Percentiles rank a stretch among this genome's conserved stretches.
Conservation (phyloP, 2,329 filamentous ascomycete species). For the Trichophyton schoenleinii region DNA sequence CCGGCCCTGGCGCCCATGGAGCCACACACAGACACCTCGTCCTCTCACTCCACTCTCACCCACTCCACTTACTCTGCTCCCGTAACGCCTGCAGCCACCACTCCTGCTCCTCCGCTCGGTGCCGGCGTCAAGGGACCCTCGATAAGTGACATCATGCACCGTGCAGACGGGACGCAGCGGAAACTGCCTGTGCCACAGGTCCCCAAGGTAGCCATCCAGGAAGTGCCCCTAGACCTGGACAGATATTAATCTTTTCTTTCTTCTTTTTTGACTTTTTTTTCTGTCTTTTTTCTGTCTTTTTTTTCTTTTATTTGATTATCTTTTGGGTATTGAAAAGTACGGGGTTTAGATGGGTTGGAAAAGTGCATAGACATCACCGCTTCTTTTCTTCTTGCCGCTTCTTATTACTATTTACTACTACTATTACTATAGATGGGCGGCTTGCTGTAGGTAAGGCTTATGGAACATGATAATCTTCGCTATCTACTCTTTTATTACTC, state of each 20-base stretch:
- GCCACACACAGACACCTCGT: conserved; percentile 44
- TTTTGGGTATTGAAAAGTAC: not conserved
- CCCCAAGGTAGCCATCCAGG: conserved; percentile 76
- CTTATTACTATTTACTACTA: not conserved
- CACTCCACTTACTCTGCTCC: conserved; percentile 24
- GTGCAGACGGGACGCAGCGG: conserved; percentile 71
- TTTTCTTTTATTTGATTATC: not conserved
- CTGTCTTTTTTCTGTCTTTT: not conserved
- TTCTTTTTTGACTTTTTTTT: not conserved
- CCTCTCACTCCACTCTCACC: conserved; percentile 36
- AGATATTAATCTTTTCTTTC: conserved; percentile 9
- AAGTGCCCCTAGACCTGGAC: conserved; percentile 38
- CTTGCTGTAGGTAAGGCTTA: not conserved
- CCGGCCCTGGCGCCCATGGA: conserved; percentile 62
- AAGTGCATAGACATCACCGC: not conserved
- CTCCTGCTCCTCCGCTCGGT: too few species aligned
- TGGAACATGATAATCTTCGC: conserved; percentile 21
- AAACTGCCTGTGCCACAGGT: conserved; percentile 85
- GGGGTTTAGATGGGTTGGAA: not conserved
- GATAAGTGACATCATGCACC: conserved; percentile 84
- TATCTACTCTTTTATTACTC: not conserved
- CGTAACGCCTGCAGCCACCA: conserved; percentile 32
- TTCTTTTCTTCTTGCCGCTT: not conserved
- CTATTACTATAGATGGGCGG: not conserved
- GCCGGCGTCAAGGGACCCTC: conserved; percentile 47